Conservation (phyloP, 176 grass and related monocot species). For the Eleusine indica region DNA sequence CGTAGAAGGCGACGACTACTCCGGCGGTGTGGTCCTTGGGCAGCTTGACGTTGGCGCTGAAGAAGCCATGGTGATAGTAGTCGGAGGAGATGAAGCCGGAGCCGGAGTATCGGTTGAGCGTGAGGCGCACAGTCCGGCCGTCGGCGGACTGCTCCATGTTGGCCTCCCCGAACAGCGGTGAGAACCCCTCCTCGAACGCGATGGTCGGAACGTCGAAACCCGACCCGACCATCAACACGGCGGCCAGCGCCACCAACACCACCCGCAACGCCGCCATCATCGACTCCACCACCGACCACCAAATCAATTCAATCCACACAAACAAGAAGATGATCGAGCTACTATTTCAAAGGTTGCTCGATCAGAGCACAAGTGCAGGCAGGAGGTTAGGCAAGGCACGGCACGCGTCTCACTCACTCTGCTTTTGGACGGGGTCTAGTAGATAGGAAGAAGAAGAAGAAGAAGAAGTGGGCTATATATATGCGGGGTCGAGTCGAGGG, state of each 20-base stretch:
- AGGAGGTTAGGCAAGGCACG: background rate
- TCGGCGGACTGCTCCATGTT: constrained; percentile 55
- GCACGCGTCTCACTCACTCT: background rate
- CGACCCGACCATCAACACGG: background rate
- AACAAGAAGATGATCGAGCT: too few relatives aligned
- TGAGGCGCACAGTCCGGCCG: constrained; percentile 53
- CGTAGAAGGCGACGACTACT: constrained; percentile 89
- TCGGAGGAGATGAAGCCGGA: constrained; percentile 74
- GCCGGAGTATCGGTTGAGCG: constrained; percentile 60
- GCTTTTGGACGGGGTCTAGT: background rate
- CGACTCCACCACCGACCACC: too few relatives aligned
- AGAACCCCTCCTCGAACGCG: constrained; percentile 62
- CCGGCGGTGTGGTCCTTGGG: constrained; percentile 73
- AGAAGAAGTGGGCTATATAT: background rate
- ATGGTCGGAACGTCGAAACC: constrained; percentile 29
- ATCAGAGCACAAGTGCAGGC: too few relatives aligned
- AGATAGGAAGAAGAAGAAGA: background rate
- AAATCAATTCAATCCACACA: too few relatives aligned
- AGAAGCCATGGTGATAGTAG: constrained; percentile 78
- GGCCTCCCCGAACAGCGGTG: constrained; percentile 65
- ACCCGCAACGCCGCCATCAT: too few relatives aligned
- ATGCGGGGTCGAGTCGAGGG: background rate
- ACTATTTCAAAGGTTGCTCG: too few relatives aligned
- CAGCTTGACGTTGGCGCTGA: constrained; percentile 74
- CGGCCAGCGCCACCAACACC: background rate